These are phyloP conservation scores for Fusarium oxysporum DNA, from an alignment of 2,329 filamentous ascomycete species.

Conservation along the genomic window DNA sequence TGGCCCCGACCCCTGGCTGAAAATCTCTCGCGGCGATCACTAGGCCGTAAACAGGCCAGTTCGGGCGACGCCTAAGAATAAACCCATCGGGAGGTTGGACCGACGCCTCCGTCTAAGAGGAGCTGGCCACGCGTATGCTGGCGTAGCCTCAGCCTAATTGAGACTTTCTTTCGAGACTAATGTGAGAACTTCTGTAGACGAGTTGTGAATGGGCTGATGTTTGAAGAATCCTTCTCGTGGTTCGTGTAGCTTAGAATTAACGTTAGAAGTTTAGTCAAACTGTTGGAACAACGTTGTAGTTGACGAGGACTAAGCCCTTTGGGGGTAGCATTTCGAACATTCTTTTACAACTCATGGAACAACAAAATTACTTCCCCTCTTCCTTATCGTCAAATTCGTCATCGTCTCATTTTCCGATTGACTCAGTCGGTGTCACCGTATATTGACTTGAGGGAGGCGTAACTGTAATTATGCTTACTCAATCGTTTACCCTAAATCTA, in stretches of 20 bases:
- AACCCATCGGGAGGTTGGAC: constrained; percentile 14
- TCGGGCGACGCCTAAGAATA: constrained; percentile 36
- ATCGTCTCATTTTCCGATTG: not conserved
- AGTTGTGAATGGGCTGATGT: constrained; percentile 11
- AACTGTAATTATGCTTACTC: not conserved
- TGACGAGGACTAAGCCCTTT: not conserved
- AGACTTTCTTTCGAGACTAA: not conserved
- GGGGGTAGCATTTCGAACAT: not conserved
- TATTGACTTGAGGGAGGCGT: not conserved
- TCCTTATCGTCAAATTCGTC: not conserved
- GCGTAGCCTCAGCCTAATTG: constrained; percentile 27
- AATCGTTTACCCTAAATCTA: not conserved
- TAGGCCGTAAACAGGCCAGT: constrained; percentile 30
- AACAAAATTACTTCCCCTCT: not conserved
- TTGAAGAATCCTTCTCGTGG: not conserved
- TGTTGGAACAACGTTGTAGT: not conserved
- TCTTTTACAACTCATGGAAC: not conserved
- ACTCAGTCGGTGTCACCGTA: not conserved
- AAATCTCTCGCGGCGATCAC: constrained; percentile 33
- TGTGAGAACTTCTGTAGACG: constrained; percentile 12
- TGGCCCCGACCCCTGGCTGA: constrained; percentile 12
- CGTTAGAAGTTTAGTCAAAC: not conserved
- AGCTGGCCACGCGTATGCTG: constrained; percentile 41
- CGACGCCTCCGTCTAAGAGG: constrained; percentile 13
- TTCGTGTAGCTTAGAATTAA: not conserved